A percentile compares a stretch with the other conserved stretches of the same genome.
Conservation (phyloP, 75 land plant genomes). For the Gnetum montanum region DNA sequence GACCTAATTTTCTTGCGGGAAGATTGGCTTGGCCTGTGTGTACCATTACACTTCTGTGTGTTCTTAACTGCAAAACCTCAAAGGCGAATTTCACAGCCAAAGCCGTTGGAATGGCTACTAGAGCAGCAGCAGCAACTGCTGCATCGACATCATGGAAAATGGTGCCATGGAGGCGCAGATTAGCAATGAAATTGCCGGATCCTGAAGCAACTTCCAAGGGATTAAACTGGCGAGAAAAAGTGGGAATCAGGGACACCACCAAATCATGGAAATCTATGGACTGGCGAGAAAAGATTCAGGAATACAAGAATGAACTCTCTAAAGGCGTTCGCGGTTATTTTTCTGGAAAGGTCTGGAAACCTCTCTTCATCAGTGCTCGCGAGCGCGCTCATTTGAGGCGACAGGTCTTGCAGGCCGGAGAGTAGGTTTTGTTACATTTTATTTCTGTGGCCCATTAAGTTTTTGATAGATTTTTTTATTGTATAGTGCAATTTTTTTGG, state of each 20-base stretch:
- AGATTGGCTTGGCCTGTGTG: too few species aligned
- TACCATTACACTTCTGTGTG: too few species aligned
- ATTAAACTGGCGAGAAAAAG: too few species aligned
- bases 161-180: too few species aligned
- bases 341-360: conserved; percentile 77
- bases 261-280: conserved; percentile 16
- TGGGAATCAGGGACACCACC: conserved; percentile 13
- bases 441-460: not conserved
- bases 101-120: too few species aligned
- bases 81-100: too few species aligned
- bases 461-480: not conserved
- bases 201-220: too few species aligned
- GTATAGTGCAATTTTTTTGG: not conserved
- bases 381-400: conserved; percentile 71
- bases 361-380: conserved; percentile 73
- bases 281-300: conserved; percentile 53
- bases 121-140: too few species aligned
- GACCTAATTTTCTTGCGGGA: too few species aligned
- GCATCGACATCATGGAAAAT: too few species aligned
- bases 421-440: conserved; percentile 19
- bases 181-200: too few species aligned
- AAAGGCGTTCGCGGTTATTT: conserved; percentile 96
- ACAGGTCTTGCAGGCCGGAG: conserved; percentile 77
- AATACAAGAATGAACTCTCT: conserved; percentile 60
- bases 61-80: too few species aligned